phyloP scores from a whole-genome alignment of 192 early-diverging fungal species.

The Entomortierella beljakovae region DNA sequence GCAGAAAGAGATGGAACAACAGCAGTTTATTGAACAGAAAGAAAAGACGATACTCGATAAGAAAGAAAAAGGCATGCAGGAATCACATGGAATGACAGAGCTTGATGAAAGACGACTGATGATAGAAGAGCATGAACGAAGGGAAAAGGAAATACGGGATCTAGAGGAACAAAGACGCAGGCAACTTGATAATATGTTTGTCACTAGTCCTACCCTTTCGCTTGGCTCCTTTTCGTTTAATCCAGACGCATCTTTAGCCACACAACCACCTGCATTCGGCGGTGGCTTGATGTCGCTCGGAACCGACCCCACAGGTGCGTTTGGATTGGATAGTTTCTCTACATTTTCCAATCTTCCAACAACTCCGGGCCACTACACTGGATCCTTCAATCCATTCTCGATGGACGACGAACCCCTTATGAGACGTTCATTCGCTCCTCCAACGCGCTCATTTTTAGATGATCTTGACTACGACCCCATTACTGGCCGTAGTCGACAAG shows the following conservation, averaged over 20 bases:
- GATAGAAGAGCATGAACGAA: slow-evolving; percentile 10
- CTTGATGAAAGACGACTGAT: background rate
- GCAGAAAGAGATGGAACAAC: slow-evolving; percentile 32
- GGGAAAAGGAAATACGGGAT: slow-evolving; percentile 19
- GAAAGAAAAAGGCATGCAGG: slow-evolving; percentile 6
- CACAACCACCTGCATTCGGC: slow-evolving; percentile 17
- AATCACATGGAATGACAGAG: background rate
- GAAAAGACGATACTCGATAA: slow-evolving; percentile 13
- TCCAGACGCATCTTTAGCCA: slow-evolving; percentile 36
- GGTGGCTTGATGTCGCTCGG: slow-evolving; percentile 14
- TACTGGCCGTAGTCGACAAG: slow-evolving; percentile 28
- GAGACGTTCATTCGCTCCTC: slow-evolving; percentile 27
- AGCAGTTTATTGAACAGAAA: slow-evolving; percentile 9
- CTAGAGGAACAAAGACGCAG: slow-evolving; percentile 36
- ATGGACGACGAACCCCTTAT: slow-evolving; percentile 56
- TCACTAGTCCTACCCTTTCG: slow-evolving; percentile 20
- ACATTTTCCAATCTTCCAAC: slow-evolving; percentile 41
- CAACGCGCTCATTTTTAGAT: slow-evolving; percentile 22
- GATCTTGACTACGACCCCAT: slow-evolving; percentile 37
- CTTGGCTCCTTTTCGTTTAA: slow-evolving; percentile 51
- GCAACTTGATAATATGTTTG: slow-evolving; percentile 36
- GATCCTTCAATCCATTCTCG: slow-evolving; percentile 61
- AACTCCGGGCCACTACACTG: slow-evolving; percentile 54
- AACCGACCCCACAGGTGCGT: slow-evolving; percentile 23
- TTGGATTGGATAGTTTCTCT: slow-evolving; percentile 47